Percentiles rank a stretch among this genome's conserved stretches.
phyloP scores from a whole-genome alignment of 2,329 filamentous ascomycete genomes.

The Gnomoniopsis sp. region DNA sequence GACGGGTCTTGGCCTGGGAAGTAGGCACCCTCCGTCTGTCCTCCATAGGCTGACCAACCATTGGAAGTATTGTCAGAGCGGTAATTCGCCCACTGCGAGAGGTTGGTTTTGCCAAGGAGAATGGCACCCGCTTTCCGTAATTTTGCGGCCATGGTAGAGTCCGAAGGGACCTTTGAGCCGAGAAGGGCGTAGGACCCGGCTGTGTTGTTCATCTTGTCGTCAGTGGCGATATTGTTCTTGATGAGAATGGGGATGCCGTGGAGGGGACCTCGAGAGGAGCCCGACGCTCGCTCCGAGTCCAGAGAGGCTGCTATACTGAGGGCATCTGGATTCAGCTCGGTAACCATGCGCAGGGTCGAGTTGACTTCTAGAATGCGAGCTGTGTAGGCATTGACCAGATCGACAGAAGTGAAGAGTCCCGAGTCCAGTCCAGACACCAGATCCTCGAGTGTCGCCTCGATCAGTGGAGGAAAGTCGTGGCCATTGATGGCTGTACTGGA shows the following conservation, averaged over 20 bases:
- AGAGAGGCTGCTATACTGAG: slow-evolving; percentile 32
- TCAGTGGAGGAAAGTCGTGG: slow-evolving; percentile 27
- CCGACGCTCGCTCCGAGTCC: slow-evolving; percentile 27
- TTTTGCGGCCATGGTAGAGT: slow-evolving; percentile 57
- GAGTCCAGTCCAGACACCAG: slow-evolving; percentile 28
- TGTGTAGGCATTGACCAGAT: slow-evolving; percentile 31
- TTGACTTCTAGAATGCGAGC: slow-evolving; percentile 33
- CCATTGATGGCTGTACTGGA: neutral
- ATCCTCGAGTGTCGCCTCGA: slow-evolving; percentile 31
- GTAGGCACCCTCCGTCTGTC: slow-evolving; percentile 59
- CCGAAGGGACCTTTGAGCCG: slow-evolving; percentile 53
- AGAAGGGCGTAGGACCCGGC: slow-evolving; percentile 62
- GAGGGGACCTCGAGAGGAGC: slow-evolving; percentile 39
- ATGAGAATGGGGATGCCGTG: slow-evolving; percentile 64
- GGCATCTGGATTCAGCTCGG: slow-evolving; percentile 36
- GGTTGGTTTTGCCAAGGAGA: slow-evolving; percentile 58
- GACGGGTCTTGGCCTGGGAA: slow-evolving; percentile 57
- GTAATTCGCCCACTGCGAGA: slow-evolving; percentile 64
- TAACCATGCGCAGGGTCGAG: slow-evolving; percentile 28
- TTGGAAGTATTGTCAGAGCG: slow-evolving; percentile 55
- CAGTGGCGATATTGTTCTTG: slow-evolving; percentile 66
- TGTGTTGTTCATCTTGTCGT: slow-evolving; percentile 59
- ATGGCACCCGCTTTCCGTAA: slow-evolving; percentile 30
- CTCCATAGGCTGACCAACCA: slow-evolving; percentile 62
- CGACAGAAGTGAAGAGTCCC: slow-evolving; percentile 33